Percentiles rank a stretch among this genome's conserved stretches.
Conservation (phyloP, 108 stramenopile genomes). For the Cyclotella distinguenda region DNA sequence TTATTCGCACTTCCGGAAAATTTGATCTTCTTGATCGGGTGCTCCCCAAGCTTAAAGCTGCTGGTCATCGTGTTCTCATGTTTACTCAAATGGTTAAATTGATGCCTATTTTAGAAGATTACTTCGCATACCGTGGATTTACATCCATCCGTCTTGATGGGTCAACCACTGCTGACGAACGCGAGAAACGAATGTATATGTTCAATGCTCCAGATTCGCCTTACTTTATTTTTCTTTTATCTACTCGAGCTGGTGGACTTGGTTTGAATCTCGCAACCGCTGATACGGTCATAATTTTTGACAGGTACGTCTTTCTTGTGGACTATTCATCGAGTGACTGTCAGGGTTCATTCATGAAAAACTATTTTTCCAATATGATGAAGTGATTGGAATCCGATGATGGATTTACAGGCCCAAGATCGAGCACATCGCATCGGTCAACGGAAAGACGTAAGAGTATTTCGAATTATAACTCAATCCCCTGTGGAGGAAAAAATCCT, state of each 20-base stretch:
- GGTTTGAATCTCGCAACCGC: constrained; percentile 88
- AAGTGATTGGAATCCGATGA: constrained; percentile 98
- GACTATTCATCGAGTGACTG: background rate
- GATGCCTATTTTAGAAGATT: constrained; percentile 94
- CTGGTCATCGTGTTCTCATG: constrained; percentile 92
- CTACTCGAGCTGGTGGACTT: constrained; percentile 92
- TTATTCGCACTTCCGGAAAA: constrained; percentile 90
- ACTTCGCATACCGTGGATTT: constrained; percentile 76
- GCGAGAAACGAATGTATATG: constrained; percentile 94
- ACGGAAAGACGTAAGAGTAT: constrained; percentile 84
- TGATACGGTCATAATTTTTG: constrained; percentile 96
- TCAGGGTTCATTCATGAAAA: background rate
- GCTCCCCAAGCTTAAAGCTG: constrained; percentile 85
- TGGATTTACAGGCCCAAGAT: constrained; percentile 97
- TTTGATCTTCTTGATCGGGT: constrained; percentile 89
- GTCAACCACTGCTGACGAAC: constrained; percentile 88
- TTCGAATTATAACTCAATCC: constrained; percentile 88
- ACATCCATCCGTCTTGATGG: constrained; percentile 85
- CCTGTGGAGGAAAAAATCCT: constrained; percentile 94
- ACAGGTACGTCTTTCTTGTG: constrained; percentile 19
- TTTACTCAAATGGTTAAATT: constrained; percentile 96
- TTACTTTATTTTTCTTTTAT: constrained; percentile 91
- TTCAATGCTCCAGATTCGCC: constrained; percentile 91
- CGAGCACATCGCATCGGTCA: constrained; percentile 98
- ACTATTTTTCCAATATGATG: background rate